Conservation (phyloP, 2,329 filamentous ascomycete genomes). For the Fusarium mundagurra region DNA sequence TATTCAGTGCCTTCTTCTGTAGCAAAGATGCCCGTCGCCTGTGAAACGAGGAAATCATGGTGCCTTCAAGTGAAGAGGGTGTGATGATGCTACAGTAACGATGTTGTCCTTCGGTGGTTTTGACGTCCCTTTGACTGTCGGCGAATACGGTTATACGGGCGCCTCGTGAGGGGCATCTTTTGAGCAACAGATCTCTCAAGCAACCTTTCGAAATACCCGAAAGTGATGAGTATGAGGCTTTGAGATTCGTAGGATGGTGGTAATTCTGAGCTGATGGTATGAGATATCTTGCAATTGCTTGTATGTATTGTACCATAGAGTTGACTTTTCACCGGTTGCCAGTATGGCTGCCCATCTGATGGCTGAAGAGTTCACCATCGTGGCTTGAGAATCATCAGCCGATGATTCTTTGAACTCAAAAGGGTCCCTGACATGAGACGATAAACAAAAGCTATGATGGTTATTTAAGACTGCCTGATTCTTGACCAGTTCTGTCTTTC, state of each 20-base stretch:
- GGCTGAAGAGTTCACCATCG: not conserved
- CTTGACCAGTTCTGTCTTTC: not conserved
- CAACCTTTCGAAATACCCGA: not conserved
- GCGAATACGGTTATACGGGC: not conserved
- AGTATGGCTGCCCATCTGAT: not conserved
- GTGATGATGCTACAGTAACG: not conserved
- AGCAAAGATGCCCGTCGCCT: constrained; percentile 3
- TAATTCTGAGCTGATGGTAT: not conserved
- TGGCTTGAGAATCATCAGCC: not conserved
- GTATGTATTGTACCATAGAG: not conserved
- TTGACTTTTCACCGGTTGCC: not conserved
- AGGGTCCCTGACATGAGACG: not conserved
- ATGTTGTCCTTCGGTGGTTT: not conserved
- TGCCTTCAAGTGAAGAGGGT: not conserved
- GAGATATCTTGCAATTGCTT: not conserved
- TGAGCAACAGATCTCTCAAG: not conserved
- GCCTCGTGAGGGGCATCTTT: constrained; percentile 17
- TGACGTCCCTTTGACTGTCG: not conserved
- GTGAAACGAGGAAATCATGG: not conserved
- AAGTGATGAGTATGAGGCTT: not conserved
- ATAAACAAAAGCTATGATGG: too few species aligned
- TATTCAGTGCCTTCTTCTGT: not conserved
- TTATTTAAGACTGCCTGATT: constrained; percentile 17
- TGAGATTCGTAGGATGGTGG: too few species aligned
- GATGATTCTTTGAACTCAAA: constrained; percentile 1